Evolutionary conservation across 345 rosid genomes (phyloP).

Genomic region (Capsella bursapastoris): DNA sequence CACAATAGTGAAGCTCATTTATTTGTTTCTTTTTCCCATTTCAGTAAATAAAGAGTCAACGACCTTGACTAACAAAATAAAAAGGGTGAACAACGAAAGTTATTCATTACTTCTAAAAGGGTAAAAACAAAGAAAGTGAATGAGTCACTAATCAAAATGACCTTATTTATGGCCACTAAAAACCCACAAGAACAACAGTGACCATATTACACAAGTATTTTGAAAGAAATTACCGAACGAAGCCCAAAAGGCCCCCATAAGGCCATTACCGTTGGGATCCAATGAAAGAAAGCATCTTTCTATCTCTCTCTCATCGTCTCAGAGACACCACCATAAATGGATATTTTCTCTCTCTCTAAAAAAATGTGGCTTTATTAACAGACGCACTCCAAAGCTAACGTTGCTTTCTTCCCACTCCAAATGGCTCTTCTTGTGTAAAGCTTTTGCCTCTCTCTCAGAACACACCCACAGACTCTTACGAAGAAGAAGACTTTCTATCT

Average conservation of each 20-base stretch:
- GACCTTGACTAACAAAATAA: neutral
- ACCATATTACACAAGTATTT: too few relatives aligned
- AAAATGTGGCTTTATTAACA: constrained; percentile 38
- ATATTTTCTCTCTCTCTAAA: constrained; percentile 4
- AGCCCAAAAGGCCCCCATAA: constrained; percentile 45
- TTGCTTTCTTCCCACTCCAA: constrained; percentile 48
- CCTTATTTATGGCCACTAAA: neutral
- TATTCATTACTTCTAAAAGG: too few relatives aligned
- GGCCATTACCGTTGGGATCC: neutral
- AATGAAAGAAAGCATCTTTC: neutral
- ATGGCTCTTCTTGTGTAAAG: constrained; percentile 14
- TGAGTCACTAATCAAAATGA: neutral
- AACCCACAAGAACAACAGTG: too few relatives aligned
- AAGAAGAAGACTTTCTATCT: constrained; percentile 1
- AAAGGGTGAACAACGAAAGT: too few relatives aligned
- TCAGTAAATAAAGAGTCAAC: neutral
- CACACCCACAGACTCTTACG: constrained; percentile 15
- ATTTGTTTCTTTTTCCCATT: too few relatives aligned
- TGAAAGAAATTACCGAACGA: neutral
- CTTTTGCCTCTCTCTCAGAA: constrained; percentile 20
- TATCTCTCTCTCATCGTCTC: constrained; percentile 6
- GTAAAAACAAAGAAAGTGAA: too few relatives aligned
- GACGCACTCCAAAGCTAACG: constrained; percentile 44
- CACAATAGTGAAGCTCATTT: neutral
- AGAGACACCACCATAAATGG: constrained; percentile 4